These are phyloP conservation scores for Claviceps fusiformis DNA, from an alignment of 2,329 filamentous ascomycete genomes.

Conservation along the genomic window DNA sequence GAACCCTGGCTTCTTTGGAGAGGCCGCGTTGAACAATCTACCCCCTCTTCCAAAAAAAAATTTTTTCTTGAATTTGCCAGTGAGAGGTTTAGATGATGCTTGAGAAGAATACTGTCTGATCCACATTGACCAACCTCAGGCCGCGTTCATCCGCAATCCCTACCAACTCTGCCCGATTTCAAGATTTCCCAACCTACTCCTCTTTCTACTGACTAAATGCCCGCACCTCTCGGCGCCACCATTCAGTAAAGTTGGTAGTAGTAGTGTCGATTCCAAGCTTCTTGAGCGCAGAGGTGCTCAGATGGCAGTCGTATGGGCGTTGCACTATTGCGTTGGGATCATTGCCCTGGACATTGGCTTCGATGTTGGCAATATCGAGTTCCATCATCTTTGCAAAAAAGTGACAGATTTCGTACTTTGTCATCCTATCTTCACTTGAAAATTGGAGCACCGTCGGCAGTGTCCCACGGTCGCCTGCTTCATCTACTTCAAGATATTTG, in stretches of 20 bases:
- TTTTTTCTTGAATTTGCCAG: not conserved
- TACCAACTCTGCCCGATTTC: not conserved
- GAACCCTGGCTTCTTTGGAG: not conserved
- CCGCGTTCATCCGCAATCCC: not conserved
- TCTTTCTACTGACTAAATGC: constrained; percentile 40
- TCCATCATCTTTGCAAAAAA: constrained; percentile 68
- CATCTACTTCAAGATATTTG: constrained; percentile 45
- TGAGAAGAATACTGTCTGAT: not conserved
- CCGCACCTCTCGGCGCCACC: constrained; percentile 59
- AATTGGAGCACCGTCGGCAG: constrained; percentile 70
- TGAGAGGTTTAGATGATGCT: not conserved
- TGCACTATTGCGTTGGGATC: constrained; percentile 59
- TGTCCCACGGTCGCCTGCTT: constrained; percentile 29
- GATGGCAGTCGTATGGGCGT: constrained; percentile 76
- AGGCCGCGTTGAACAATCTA: too few relatives aligned
- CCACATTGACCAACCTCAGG: not conserved
- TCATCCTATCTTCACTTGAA: constrained; percentile 72
- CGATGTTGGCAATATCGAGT: constrained; percentile 53
- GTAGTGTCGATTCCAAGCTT: constrained; percentile 62
- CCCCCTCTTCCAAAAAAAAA: not conserved
- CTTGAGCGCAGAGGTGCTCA: constrained; percentile 61
- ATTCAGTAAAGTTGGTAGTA: constrained; percentile 62
- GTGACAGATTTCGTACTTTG: constrained; percentile 81
- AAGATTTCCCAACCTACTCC: not conserved
- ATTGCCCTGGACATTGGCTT: constrained; percentile 56